A percentile compares a stretch with the other conserved stretches of the same genome.
These are phyloP conservation scores for Schoenoplectus triqueter DNA, from an alignment of 202 grass and related monocot genomes.

Conservation along the genomic window DNA sequence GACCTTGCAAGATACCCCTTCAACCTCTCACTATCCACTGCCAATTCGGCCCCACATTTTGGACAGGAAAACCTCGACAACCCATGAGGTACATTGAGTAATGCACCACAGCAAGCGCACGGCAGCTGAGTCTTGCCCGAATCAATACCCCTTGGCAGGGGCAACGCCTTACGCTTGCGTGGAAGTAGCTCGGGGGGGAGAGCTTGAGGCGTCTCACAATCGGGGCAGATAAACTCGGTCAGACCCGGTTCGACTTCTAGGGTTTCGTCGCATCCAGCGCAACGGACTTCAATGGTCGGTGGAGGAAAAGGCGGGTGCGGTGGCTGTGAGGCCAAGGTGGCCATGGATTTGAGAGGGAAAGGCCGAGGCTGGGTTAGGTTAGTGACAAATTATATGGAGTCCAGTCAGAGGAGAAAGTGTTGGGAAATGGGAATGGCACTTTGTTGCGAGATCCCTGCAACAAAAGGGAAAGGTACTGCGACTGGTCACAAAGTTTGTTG, in stretches of 20 bases:
- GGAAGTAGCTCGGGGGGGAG: constrained; percentile 63
- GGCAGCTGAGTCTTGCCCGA: constrained; percentile 39
- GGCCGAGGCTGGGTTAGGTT: background rate
- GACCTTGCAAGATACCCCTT: constrained; percentile 33
- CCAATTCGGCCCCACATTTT: constrained; percentile 50
- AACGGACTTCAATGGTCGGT: constrained; percentile 47
- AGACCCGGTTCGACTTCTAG: constrained; percentile 65
- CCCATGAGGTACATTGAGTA: constrained; percentile 63
- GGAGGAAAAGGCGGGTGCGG: background rate
- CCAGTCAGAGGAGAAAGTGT: background rate
- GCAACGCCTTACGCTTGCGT: constrained; percentile 50
- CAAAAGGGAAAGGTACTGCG: background rate
- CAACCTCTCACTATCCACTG: constrained; percentile 45
- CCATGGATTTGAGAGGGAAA: constrained; percentile 15
- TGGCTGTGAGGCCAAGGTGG: constrained; percentile 27
- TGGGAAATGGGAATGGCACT: background rate
- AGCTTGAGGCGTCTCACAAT: constrained; percentile 53
- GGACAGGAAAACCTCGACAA: constrained; percentile 55
- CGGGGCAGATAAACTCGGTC: constrained; percentile 63
- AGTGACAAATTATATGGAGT: background rate
- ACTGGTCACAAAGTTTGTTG: background rate
- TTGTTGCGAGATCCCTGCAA: background rate
- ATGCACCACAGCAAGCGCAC: constrained; percentile 44
- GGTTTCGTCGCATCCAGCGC: constrained; percentile 55
- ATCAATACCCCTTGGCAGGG: constrained; percentile 37